Base-by-base conservation (phyloP, 495 filamentous ascomycete species). In the Cercophora samala region DNA sequence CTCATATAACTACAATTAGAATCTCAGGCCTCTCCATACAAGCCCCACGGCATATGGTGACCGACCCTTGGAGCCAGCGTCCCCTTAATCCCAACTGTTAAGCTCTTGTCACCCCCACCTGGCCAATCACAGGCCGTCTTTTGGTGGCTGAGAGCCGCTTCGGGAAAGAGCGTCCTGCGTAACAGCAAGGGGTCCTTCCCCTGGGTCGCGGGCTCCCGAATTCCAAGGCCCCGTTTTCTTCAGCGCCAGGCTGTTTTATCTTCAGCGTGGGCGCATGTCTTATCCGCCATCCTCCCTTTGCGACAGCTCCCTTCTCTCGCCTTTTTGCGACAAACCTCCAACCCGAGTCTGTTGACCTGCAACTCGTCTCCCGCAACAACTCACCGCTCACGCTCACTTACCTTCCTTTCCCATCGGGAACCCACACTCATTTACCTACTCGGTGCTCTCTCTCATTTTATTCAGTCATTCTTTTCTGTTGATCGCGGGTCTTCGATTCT, bases 81-180 rank as follows among this genome's bases (percentile, higher is more conserved):
- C 63, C 71, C 73, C 73, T 75, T 75, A 73, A 75, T 75, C 71
- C 58, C 62, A 60, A 58, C 52, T 21, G 21, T 23, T 70, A 61
- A 68, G 69, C 51, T 54, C 69, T 65, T 66, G 69, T 69, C 54
- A 60, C 37, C 32, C 53, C 25, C 3, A 22, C 9, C 56, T 19
- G 56, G 61, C 73, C 73, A 75, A 75, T 62, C 66, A 72, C 58
- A 63, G 26, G 18, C 56, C 23, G 0, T 1, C 21, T 42, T 64
- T 63, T 25, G 18, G 60, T 71, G 55, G 66, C 62, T 60, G 60
- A 62, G 67, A 63, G 59, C 74, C 68, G 60, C 64, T 74, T 74
- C 69, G 54, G 72, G 74, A 64, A 74, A 66, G 72, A 66, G 62
- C 63, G 32, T 51, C 37, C 65, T 64, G 58, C 29, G 15, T 21